These are phyloP conservation scores for Pseudogymnoascus sp. DNA, from an alignment of 2,329 filamentous ascomycete species.

Conservation along the genomic window DNA sequence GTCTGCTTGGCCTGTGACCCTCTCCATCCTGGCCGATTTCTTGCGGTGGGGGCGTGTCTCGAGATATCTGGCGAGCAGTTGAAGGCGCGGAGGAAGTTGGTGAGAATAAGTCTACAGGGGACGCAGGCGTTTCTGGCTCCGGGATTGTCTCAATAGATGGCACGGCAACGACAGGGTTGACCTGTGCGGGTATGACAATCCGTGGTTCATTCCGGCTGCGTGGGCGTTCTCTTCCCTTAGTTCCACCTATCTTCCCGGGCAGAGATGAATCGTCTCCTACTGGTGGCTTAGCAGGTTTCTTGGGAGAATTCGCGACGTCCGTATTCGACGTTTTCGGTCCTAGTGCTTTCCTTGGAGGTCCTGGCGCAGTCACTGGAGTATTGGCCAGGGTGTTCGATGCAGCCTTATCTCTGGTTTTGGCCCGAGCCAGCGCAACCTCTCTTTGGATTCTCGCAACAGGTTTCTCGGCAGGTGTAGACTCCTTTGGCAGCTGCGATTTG, in stretches of 20 bases:
- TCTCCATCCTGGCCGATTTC: conserved; percentile 51
- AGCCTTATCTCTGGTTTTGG: conserved; percentile 20
- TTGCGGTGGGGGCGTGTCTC: conserved; percentile 53
- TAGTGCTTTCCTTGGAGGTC: conserved; percentile 23
- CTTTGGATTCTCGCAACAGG: conserved; percentile 14
- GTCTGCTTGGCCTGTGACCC: conserved; percentile 57
- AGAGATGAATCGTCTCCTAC: conserved; percentile 28
- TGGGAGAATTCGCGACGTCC: conserved; percentile 48
- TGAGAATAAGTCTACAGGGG: conserved; percentile 35
- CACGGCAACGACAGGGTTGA: conserved; percentile 12
- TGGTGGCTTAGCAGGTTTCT: conserved; percentile 38
- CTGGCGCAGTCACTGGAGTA: conserved; percentile 8
- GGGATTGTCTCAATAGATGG: conserved; percentile 28
- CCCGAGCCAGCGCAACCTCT: conserved; percentile 22
- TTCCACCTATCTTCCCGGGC: not conserved
- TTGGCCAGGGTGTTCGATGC: not conserved
- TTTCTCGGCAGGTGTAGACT: conserved; percentile 15
- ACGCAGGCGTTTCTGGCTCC: conserved; percentile 32
- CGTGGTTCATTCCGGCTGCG: conserved; percentile 16
- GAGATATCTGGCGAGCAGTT: conserved; percentile 23
- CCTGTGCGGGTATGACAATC: conserved; percentile 10
- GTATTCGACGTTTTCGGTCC: conserved; percentile 53
- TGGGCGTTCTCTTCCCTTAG: conserved; percentile 14
- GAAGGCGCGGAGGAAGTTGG: conserved; percentile 44
- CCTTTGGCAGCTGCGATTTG: conserved; percentile 4